These are phyloP conservation scores for Aspergillus novoparasiticus DNA, from an alignment of 2,329 filamentous ascomycete genomes.

Conservation along the genomic window DNA sequence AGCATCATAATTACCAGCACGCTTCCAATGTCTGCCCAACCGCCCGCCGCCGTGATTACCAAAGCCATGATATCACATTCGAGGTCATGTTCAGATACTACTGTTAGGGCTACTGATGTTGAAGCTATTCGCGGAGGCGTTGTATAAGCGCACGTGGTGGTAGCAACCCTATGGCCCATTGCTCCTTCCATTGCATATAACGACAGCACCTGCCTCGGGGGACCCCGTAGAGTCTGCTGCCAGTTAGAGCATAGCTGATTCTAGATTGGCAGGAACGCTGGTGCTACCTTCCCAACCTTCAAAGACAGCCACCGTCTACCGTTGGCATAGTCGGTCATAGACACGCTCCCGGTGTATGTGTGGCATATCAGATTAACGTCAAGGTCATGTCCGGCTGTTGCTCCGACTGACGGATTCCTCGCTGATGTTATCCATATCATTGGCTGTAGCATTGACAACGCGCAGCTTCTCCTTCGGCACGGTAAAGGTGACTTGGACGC, in stretches of 20 bases:
- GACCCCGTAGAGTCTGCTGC: slow-evolving; percentile 68
- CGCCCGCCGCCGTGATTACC: no score
- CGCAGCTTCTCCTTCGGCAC: slow-evolving; percentile 82
- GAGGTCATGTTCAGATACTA: no score
- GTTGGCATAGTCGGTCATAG: neutral
- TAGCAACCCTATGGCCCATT: no score
- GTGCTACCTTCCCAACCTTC: slow-evolving; percentile 80
- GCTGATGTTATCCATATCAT: slow-evolving; percentile 36
- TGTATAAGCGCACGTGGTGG: no score
- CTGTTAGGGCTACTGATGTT: no score
- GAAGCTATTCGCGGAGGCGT: no score
- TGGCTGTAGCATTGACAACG: slow-evolving; percentile 78
- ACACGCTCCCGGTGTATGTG: no score
- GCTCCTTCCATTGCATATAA: no score
- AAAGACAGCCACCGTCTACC: slow-evolving; percentile 67
- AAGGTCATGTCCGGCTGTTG: slow-evolving; percentile 17
- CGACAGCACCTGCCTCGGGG: slow-evolving; percentile 22
- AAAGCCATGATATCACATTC: no score
- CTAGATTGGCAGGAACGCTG: slow-evolving; percentile 73
- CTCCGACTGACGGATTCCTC: slow-evolving; percentile 30
- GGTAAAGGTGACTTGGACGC: slow-evolving; percentile 88
- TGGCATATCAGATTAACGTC: neutral
- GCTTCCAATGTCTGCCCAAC: no score
- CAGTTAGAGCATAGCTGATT: slow-evolving; percentile 75
- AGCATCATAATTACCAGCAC: no score